Conservation (phyloP, 805 yeast species). For the Danielozyma ontarioensis region DNA sequence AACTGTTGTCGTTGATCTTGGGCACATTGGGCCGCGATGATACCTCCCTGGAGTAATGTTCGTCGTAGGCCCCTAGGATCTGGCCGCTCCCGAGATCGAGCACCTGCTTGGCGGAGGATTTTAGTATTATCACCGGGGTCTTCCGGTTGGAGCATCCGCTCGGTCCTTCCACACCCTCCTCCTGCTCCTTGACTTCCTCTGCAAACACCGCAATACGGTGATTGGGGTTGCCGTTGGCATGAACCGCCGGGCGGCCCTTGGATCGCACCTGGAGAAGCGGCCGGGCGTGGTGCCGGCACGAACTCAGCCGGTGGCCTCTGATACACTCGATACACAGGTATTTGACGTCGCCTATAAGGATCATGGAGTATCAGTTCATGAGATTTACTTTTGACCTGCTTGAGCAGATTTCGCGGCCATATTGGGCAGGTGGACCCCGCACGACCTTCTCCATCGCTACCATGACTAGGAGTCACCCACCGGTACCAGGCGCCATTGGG, state of each 20-base stretch:
- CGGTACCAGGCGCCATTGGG: too few species aligned
- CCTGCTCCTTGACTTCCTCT: slow-evolving; percentile 22
- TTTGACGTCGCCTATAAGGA: slow-evolving; percentile 70
- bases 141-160: slow-evolving; percentile 3
- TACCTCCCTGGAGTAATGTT: slow-evolving; percentile 3
- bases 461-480: too few species aligned
- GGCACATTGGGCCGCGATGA: slow-evolving; percentile 14
- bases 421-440: not conserved
- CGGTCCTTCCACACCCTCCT: too few species aligned
- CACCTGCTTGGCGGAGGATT: slow-evolving; percentile 35
- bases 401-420: not conserved
- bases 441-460: too few species aligned
- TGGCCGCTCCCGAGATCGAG: slow-evolving; percentile 32
- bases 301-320: slow-evolving; percentile 86
- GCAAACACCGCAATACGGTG: slow-evolving; percentile 60
- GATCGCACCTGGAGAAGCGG: slow-evolving; percentile 81
- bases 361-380: slow-evolving; percentile 60
- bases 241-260: slow-evolving; percentile 80
- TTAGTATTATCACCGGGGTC: slow-evolving; percentile 27
- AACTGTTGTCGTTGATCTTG: slow-evolving; percentile 24
- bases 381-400: too few species aligned
- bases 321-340: slow-evolving; percentile 86
- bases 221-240: slow-evolving; percentile 42
- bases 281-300: slow-evolving; percentile 75
- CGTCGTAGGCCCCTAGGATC: slow-evolving; percentile 36